Evolutionary conservation across 495 filamentous ascomycete genomes (phyloP).

Genomic region (Neurospora terricola): DNA sequence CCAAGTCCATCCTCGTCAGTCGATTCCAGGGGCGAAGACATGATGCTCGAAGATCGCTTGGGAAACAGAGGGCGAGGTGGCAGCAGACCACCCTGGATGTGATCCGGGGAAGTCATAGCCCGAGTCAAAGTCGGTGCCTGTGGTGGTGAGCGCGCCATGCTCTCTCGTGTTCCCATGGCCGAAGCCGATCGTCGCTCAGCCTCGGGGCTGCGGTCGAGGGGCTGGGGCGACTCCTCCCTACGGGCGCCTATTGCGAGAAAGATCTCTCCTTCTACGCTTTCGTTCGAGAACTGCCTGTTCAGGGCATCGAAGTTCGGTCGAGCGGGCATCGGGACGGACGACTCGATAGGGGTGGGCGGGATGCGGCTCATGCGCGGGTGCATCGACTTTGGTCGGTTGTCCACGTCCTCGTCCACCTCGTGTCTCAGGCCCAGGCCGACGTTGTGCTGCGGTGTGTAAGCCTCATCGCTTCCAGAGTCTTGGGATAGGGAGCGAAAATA

Average conservation of each 20-base stretch:
- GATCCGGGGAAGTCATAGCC: conserved; percentile 27
- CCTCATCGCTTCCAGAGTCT: conserved; percentile 31
- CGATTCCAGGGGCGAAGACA: conserved; percentile 32
- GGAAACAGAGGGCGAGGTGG: conserved; percentile 37
- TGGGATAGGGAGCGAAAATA: conserved; percentile 58
- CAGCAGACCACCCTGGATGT: conserved; percentile 21
- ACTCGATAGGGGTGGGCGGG: conserved; percentile 42
- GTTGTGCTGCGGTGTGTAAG: conserved; percentile 19
- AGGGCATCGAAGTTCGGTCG: conserved; percentile 22
- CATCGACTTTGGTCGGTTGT: conserved; percentile 55
- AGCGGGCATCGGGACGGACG: conserved; percentile 27
- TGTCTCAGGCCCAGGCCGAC: conserved; percentile 40
- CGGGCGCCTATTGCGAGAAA: conserved; percentile 32
- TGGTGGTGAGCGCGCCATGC: conserved; percentile 9
- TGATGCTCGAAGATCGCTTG: conserved; percentile 37
- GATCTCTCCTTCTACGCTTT: conserved; percentile 19
- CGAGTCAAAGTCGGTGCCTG: conserved; percentile 4
- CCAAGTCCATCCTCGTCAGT: conserved; percentile 28
- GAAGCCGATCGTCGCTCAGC: conserved; percentile 8
- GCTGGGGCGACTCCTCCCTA: conserved; percentile 33
- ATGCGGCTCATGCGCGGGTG: conserved; percentile 63
- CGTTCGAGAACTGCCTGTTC: conserved; percentile 22
- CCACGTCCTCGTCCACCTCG: conserved; percentile 46
- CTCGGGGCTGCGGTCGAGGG: conserved; percentile 14
- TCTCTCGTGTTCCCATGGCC: conserved; percentile 13